Evolutionary conservation across 2,329 filamentous ascomycete species (phyloP).

Genomic region (Colletotrichum higginsianum): DNA sequence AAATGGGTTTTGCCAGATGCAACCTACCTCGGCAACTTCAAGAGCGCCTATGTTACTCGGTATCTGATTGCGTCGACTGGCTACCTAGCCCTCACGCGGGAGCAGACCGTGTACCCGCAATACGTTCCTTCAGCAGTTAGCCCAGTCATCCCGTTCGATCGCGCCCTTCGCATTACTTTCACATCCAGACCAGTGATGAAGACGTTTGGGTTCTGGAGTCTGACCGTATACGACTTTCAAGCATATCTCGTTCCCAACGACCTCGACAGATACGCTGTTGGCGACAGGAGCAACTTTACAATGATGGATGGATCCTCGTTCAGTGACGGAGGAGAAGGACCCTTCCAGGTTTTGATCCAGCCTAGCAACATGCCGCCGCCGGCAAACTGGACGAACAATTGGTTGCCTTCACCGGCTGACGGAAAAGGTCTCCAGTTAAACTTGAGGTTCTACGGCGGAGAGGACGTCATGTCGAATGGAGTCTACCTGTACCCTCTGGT

Average conservation of each 20-base stretch:
- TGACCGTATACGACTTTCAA: constrained; percentile 47
- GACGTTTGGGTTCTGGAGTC: constrained; percentile 47
- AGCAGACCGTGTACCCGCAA: constrained; percentile 38
- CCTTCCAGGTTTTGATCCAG: constrained; percentile 50
- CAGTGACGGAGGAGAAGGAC: constrained; percentile 35
- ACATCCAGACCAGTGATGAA: constrained; percentile 32
- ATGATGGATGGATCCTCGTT: constrained; percentile 45
- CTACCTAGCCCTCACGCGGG: constrained; percentile 37
- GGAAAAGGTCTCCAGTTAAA: constrained; percentile 16
- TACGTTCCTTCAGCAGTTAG: constrained; percentile 12
- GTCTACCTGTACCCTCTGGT: not conserved
- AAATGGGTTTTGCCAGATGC: constrained; percentile 31
- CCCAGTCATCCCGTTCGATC: not conserved
- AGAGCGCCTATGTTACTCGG: constrained; percentile 20
- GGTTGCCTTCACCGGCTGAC: constrained; percentile 27
- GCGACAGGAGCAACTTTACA: constrained; percentile 47
- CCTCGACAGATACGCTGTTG: constrained; percentile 45
- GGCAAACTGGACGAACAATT: constrained; percentile 46
- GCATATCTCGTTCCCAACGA: constrained; percentile 47
- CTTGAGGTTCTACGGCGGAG: constrained; percentile 37
- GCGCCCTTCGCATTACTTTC: constrained; percentile 39
- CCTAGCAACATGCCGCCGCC: constrained; percentile 46
- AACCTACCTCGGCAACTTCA: constrained; percentile 17
- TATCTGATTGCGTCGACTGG: constrained; percentile 20
- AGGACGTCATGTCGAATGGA: not conserved